Conservation (phyloP, 2,329 filamentous ascomycete genomes). For the Metarhizium sp. region DNA sequence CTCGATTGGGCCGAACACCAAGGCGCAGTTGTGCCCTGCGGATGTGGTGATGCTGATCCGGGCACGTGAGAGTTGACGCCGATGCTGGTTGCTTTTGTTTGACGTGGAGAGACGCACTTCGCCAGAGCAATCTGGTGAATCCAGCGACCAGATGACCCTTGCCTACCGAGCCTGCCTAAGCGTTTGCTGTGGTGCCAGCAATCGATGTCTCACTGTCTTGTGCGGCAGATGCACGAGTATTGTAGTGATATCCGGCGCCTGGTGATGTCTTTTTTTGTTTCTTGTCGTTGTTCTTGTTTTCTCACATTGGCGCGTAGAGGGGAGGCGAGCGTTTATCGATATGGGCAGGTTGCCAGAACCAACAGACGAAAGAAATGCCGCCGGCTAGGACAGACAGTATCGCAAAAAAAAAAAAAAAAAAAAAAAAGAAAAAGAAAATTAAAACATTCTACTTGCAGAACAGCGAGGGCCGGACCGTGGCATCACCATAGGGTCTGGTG, state of each 20-base stretch:
- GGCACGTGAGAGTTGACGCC: conserved; percentile 6
- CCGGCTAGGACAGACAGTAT: no score
- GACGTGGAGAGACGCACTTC: conserved; percentile 1
- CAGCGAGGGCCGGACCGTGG: no score
- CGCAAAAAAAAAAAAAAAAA: no score
- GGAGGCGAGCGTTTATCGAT: no score
- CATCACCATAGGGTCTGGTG: no score
- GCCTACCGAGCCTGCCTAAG: neutral
- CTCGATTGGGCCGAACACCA: neutral
- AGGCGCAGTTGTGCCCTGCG: neutral
- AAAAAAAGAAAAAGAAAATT: no score
- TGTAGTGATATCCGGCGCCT: neutral
- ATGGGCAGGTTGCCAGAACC: no score
- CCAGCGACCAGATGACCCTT: neutral
- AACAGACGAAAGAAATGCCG: no score
- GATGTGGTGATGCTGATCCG: conserved; percentile 3
- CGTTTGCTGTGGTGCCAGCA: neutral
- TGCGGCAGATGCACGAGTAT: neutral
- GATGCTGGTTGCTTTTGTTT: neutral
- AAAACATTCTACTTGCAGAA: no score
- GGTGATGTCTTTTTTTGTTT: neutral
- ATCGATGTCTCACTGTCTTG: neutral
- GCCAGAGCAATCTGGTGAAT: neutral
- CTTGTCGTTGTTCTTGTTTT: neutral
- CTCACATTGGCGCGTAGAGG: neutral